Evolutionary conservation across 495 filamentous ascomycete genomes (phyloP), one percentile per base, ranked within the genome.

Genomic region (Penicillium odoratum): DNA sequence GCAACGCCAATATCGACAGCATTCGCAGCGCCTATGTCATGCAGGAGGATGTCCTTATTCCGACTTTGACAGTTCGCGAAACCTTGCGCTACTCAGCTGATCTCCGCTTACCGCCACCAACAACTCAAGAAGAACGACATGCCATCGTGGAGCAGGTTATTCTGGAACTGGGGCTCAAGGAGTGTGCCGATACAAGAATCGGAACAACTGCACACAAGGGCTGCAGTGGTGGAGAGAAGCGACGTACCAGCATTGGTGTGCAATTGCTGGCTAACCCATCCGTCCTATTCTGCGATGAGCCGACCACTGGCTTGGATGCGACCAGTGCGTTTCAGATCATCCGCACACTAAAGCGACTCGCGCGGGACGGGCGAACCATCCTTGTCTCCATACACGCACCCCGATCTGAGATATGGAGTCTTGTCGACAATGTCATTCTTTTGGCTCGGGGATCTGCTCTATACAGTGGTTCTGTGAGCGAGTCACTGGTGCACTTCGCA

Each of bases 141-240:
- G 71, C 64, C 9, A 77, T 89, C 26, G 86, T 90, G 31, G 85
- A 91, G 59, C 84, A 89, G 54, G 85, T 90, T 36, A 90, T 92
- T 45, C 68, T 88, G 26, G 85, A 92, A 64, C 70, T 92, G 2
- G 85, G 87, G 1, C 63, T 92, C 40, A 90, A 90, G 62, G 86
- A 90, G 53, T 90, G 88, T 55, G 86, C 87, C 26, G 72, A 90
- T 48, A 91, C 88, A 0, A 71, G 81, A 21, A 89, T 91, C 57
- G 88, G 88, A 11, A 85, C 84, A 47, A 79, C 77, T 48, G 75
- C 80, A 21, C 85, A 88, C 66, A 87, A 87, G 49, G 88, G 88
- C 3, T 91, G 88, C 64, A 89, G 85, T 44, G 88, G 88, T 8
- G 88, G 88, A 3, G 88, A 91, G 66, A 91, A 89, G 72, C 78